Conservation (phyloP, 306 rosid genomes). For the Medicago arabica region DNA sequence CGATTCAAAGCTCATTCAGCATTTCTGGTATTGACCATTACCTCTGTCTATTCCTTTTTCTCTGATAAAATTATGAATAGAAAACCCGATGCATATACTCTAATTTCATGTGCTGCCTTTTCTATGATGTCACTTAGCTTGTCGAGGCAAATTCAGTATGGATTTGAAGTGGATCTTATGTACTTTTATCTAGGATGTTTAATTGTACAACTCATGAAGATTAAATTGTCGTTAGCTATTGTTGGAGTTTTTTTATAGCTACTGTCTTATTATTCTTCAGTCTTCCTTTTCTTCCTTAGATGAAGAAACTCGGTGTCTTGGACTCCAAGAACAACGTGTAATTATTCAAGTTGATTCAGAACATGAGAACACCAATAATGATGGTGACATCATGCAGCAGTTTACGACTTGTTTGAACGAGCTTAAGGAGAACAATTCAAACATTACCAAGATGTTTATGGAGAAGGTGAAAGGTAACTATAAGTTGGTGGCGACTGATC, state of each 20-base stretch:
- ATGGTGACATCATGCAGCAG: not conserved
- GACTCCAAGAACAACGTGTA: not conserved
- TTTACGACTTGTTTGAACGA: not conserved
- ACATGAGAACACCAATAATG: not conserved
- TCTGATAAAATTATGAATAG: not conserved
- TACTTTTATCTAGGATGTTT: slow-evolving; percentile 10
- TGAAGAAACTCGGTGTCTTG: not conserved
- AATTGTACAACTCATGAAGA: slow-evolving; percentile 6
- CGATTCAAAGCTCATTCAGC: not conserved
- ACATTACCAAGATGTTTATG: not conserved
- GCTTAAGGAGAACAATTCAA: not conserved
- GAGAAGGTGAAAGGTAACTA: not conserved
- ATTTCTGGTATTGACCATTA: not conserved
- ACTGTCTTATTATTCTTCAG: slow-evolving; percentile 3
- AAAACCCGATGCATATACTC: not conserved
- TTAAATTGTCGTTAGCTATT: not conserved
- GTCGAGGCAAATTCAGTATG: not conserved
- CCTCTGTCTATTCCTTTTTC: not conserved
- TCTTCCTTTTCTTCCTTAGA: not conserved
- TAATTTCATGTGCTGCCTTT: slow-evolving; percentile 13
- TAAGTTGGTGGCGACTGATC: slow-evolving; percentile 29
- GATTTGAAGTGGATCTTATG: slow-evolving; percentile 25
- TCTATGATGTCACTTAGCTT: slow-evolving; percentile 25
- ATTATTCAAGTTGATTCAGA: not conserved
- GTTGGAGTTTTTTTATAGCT: slow-evolving; percentile 1